Evolutionary conservation across 2,329 filamentous ascomycete species (phyloP).

Genomic region (Trichoderma atroviride): DNA sequence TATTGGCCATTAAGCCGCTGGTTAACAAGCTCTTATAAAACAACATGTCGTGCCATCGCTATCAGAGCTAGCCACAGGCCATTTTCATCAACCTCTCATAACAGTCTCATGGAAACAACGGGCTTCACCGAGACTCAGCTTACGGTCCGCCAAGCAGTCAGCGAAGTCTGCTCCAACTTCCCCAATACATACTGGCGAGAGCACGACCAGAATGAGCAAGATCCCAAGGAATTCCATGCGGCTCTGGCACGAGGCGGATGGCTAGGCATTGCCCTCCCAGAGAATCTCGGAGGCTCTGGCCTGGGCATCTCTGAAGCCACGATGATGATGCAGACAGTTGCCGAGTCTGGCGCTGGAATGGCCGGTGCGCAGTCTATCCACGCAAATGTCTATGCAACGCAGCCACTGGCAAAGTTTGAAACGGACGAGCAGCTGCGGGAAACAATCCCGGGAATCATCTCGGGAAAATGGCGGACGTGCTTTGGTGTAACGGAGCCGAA

Average conservation of each 20-base stretch:
- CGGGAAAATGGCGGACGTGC: constrained; percentile 71
- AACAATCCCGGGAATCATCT: constrained; percentile 71
- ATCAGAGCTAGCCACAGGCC: not conserved
- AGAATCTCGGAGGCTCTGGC: constrained; percentile 72
- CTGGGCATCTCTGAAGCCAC: constrained; percentile 80
- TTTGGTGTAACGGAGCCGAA: constrained; percentile 88
- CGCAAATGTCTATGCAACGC: constrained; percentile 74
- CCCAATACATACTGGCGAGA: constrained; percentile 78
- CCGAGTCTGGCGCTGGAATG: constrained; percentile 79
- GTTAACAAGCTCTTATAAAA: not conserved
- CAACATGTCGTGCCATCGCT: not conserved
- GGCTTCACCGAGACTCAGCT: constrained; percentile 75
- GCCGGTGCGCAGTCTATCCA: constrained; percentile 67
- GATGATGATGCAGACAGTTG: constrained; percentile 85
- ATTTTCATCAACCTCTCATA: constrained; percentile 43
- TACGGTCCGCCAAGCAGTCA: constrained; percentile 70
- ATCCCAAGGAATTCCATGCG: constrained; percentile 76
- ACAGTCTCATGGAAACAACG: constrained; percentile 67
- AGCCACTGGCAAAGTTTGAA: constrained; percentile 73
- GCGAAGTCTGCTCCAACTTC: constrained; percentile 69
- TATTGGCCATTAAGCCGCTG: constrained; percentile 2
- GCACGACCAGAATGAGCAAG: constrained; percentile 68
- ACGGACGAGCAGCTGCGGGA: constrained; percentile 63
- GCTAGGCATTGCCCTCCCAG: constrained; percentile 79
- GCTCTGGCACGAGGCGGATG: constrained; percentile 75